These are phyloP conservation scores for Podospora anserina DNA, from an alignment of 495 filamentous ascomycete genomes.

Conservation along the genomic window DNA sequence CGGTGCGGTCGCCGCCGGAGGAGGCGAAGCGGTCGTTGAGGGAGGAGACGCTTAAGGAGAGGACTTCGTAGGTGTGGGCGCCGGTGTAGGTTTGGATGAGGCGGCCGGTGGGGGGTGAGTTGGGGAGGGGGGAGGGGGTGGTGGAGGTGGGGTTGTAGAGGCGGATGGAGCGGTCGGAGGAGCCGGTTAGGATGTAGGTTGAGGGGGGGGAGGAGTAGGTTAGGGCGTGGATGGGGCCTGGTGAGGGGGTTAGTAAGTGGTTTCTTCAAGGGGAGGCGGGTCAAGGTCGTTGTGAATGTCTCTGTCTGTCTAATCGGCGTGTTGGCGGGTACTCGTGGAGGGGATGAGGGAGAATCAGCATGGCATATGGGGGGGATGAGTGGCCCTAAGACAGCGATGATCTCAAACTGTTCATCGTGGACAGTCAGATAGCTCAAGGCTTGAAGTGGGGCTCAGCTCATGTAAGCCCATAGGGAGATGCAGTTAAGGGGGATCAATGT, in stretches of 20 bases:
- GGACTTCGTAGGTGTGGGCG: slow-evolving; percentile 89
- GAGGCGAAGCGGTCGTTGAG: slow-evolving; percentile 80
- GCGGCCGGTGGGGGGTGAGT: slow-evolving; percentile 37
- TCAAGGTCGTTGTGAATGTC: too few relatives aligned
- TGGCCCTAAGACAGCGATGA: neutral
- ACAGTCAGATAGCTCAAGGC: neutral
- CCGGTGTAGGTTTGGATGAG: slow-evolving; percentile 77
- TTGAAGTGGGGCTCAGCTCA: neutral
- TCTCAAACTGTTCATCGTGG: neutral
- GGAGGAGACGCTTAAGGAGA: slow-evolving; percentile 67
- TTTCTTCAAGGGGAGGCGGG: neutral
- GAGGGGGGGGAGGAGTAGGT: slow-evolving; percentile 64
- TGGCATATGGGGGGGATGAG: neutral
- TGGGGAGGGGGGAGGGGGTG: slow-evolving; percentile 40
- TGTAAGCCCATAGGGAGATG: neutral
- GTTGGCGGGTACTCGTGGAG: too few relatives aligned
- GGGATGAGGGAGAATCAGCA: neutral
- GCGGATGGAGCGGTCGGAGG: slow-evolving; percentile 77
- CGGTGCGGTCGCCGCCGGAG: slow-evolving; percentile 80
- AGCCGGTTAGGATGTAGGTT: slow-evolving; percentile 82
- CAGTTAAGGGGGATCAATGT: neutral
- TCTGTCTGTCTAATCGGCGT: too few relatives aligned
- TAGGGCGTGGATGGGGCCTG: slow-evolving; percentile 71
- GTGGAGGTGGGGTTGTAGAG: slow-evolving; percentile 65
- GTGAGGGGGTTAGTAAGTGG: slow-evolving; percentile 17